phyloP scores from a whole-genome alignment of 2,329 filamentous ascomycete species.

The Ophiostoma sp. region DNA sequence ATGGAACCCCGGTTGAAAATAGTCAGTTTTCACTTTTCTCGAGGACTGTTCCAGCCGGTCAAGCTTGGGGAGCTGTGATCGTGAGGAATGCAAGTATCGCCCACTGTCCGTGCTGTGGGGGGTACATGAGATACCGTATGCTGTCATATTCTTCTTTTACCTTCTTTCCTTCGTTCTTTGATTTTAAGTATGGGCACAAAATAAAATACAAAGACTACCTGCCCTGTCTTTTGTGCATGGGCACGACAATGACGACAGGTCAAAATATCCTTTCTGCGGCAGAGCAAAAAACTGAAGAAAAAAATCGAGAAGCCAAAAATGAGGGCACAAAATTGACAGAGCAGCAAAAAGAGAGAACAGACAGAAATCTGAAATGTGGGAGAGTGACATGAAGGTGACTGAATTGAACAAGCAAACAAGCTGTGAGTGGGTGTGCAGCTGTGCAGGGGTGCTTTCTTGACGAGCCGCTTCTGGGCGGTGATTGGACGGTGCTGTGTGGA shows the following conservation, averaged over 20 bases:
- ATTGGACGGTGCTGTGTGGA: conserved; percentile 39
- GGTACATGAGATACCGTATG: background rate
- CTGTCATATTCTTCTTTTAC: background rate
- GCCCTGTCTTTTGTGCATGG: background rate
- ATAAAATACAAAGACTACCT: background rate
- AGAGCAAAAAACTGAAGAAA: background rate
- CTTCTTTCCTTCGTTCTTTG: background rate
- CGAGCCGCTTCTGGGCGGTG: conserved; percentile 10
- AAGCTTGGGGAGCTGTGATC: conserved; percentile 1
- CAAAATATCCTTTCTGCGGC: background rate
- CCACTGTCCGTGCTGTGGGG: background rate
- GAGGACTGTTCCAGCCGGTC: background rate
- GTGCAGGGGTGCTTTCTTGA: conserved; percentile 12
- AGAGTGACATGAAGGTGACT: background rate
- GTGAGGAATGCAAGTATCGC: background rate
- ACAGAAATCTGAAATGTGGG: background rate
- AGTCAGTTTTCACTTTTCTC: conserved; percentile 15
- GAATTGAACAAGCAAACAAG: background rate
- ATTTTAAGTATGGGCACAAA: background rate
- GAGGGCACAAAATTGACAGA: background rate
- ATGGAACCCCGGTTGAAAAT: background rate
- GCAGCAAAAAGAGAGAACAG: conserved; percentile 3
- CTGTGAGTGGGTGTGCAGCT: conserved; percentile 20
- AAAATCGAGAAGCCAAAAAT: background rate
- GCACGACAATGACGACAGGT: background rate